Percentiles rank a stretch among this genome's conserved stretches.
Evolutionary conservation across 805 yeast species (phyloP).

Genomic region (Kazachstania kunashirensis): DNA sequence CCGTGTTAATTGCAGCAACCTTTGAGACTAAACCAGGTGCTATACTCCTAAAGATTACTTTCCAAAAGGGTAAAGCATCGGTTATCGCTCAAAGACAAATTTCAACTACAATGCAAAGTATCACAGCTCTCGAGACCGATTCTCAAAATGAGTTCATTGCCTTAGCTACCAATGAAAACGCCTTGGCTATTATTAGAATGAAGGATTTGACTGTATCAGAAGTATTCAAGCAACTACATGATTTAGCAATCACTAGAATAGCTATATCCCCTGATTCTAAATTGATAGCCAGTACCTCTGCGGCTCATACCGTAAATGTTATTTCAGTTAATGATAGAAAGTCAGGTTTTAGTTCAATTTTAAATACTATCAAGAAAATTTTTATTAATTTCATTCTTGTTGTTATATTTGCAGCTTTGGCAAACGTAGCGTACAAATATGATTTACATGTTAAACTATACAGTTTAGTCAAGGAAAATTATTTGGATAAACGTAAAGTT

Average conservation of each 20-base stretch:
- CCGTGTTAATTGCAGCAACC: conserved; percentile 37
- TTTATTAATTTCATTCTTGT: conserved; percentile 21
- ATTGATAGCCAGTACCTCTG: conserved; percentile 62
- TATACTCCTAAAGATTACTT: conserved; percentile 21
- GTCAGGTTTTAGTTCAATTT: neutral
- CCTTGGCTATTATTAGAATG: conserved; percentile 48
- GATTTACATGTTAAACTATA: conserved; percentile 17
- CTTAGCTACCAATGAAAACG: conserved; percentile 46
- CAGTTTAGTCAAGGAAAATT: conserved; percentile 12
- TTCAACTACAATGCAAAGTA: conserved; percentile 33
- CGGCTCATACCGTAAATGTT: conserved; percentile 63
- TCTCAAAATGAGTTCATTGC: conserved; percentile 30
- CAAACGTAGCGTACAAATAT: conserved; percentile 19
- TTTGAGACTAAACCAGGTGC: conserved; percentile 34
- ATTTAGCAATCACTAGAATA: conserved; percentile 68
- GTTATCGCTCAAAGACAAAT: conserved; percentile 18
- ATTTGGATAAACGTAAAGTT: conserved; percentile 11
- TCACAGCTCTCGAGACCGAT: conserved; percentile 43
- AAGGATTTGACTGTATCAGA: conserved; percentile 43
- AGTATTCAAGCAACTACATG: conserved; percentile 53
- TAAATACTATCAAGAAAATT: conserved; percentile 3
- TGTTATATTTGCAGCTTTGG: conserved; percentile 16
- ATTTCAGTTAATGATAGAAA: conserved; percentile 23
- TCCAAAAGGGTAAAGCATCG: conserved; percentile 20
- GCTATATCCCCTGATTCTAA: conserved; percentile 60